Percentiles rank a stretch among this genome's conserved stretches.
Evolutionary conservation across 441 rosid species (phyloP).

Genomic region (Mallotus repandus): DNA sequence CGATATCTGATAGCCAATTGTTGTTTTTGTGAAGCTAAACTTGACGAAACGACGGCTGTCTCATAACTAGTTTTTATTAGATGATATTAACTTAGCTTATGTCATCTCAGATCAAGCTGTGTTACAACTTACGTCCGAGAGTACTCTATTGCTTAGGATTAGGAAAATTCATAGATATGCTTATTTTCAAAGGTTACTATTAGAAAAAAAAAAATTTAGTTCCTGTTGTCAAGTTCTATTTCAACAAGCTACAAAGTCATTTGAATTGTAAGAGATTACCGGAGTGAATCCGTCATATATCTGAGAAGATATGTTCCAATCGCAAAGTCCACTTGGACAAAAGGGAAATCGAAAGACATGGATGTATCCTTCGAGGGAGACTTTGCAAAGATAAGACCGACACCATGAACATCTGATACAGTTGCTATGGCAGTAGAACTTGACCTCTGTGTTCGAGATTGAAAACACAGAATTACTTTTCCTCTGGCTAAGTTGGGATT

Average conservation of each 20-base stretch:
- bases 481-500: conserved; percentile 39
- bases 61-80: no score
- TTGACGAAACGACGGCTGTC: conserved; percentile 28
- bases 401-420: conserved; percentile 34
- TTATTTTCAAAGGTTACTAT: no score
- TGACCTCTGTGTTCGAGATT: conserved; percentile 38
- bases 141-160: no score
- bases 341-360: conserved; percentile 25
- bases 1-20: conserved; percentile 24
- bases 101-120: background rate
- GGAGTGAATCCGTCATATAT: conserved; percentile 33
- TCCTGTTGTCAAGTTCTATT: conserved; percentile 1
- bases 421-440: conserved; percentile 17
- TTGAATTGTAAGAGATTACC: conserved; percentile 15
- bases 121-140: no score
- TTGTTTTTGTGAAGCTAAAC: conserved; percentile 27
- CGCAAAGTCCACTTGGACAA: conserved; percentile 41
- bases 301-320: conserved; percentile 35
- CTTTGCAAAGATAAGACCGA: conserved; percentile 39
- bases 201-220: no score
- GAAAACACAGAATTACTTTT: conserved; percentile 45
- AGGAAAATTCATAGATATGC: background rate
- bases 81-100: background rate
- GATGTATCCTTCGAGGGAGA: conserved; percentile 20
- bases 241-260: background rate